Percentiles rank a stretch among this genome's conserved stretches.
Conservation (phyloP, 139 green algal genomes). For the Chlorella sp. region DNA sequence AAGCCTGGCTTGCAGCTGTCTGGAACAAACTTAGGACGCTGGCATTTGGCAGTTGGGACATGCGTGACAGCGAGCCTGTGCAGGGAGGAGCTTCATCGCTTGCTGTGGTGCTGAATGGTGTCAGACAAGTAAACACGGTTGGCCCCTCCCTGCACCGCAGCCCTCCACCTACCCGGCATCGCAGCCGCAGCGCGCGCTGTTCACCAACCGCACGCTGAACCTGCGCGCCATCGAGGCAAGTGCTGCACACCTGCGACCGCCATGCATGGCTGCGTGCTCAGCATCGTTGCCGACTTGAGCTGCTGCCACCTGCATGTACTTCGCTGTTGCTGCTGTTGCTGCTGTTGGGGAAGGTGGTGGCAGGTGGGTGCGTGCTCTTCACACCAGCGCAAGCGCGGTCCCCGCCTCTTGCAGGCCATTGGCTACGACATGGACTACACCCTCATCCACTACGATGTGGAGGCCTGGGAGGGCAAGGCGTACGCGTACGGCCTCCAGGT, state of each 20-base stretch:
- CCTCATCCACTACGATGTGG: conserved; percentile 94
- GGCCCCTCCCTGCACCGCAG: background rate
- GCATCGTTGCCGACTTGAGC: no score
- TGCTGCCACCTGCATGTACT: background rate
- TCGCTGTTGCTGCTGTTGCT: background rate
- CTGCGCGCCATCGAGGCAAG: conserved; percentile 81
- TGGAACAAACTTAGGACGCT: no score
- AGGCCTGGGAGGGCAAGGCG: conserved; percentile 86
- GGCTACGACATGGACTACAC: conserved; percentile 87
- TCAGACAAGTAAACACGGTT: no score
- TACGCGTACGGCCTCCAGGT: conserved; percentile 22
- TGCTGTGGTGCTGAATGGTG: no score
- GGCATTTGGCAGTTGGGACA: no score
- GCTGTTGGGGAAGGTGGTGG: background rate
- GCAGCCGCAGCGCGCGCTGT: conserved; percentile 85
- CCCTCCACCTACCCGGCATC: conserved; percentile 64
- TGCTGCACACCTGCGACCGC: no score
- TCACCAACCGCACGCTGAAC: conserved; percentile 95
- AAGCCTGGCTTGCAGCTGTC: no score
- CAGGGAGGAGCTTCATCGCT: no score
- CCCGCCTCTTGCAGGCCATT: conserved; percentile 58
- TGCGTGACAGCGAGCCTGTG: no score
- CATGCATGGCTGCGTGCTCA: no score
- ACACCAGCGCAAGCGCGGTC: background rate
- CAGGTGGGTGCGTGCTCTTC: background rate